Evolutionary conservation across 2,329 filamentous ascomycete genomes (phyloP).

Genomic region (Aspergillus proliferans): DNA sequence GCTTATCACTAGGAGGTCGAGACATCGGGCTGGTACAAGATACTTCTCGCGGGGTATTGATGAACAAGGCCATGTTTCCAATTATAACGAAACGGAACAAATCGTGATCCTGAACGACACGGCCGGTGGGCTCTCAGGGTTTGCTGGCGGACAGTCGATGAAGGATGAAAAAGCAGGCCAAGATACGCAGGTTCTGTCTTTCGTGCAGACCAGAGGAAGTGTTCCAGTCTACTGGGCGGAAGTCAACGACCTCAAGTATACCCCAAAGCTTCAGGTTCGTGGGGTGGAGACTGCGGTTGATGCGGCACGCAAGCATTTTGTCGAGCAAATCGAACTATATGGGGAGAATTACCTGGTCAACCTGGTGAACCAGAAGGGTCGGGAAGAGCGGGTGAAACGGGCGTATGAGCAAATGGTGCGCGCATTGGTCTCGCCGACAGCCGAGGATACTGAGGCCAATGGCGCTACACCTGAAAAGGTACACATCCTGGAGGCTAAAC

Average conservation of each 20-base stretch:
- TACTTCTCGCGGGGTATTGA: constrained; percentile 95
- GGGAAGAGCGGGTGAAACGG: constrained; percentile 81
- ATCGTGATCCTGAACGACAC: constrained; percentile 82
- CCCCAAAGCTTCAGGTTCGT: constrained; percentile 80
- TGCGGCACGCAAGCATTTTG: constrained; percentile 79
- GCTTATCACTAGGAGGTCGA: constrained; percentile 81
- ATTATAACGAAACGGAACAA: constrained; percentile 98
- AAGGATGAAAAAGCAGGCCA: constrained; percentile 66
- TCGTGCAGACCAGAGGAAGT: constrained; percentile 93
- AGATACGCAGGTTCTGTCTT: constrained; percentile 85
- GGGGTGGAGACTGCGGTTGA: constrained; percentile 72
- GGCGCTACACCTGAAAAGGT: constrained; percentile 70
- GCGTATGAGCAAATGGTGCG: constrained; percentile 90
- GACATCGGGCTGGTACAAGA: constrained; percentile 81
- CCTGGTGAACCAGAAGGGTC: constrained; percentile 90
- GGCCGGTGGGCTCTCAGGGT: constrained; percentile 67
- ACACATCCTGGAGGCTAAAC: constrained; percentile 62
- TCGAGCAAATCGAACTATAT: constrained; percentile 87
- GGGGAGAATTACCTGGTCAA: constrained; percentile 98
- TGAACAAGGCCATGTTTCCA: constrained; percentile 89
- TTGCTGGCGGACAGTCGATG: constrained; percentile 68
- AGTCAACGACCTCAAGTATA: constrained; percentile 87
- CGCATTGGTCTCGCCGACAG: constrained; percentile 62
- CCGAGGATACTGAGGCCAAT: constrained; percentile 61
- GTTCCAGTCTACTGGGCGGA: constrained; percentile 96